Percentiles rank a stretch among this genome's conserved stretches.
Conservation (phyloP, 2,329 filamentous ascomycete genomes). For the Calonectria naviculata region DNA sequence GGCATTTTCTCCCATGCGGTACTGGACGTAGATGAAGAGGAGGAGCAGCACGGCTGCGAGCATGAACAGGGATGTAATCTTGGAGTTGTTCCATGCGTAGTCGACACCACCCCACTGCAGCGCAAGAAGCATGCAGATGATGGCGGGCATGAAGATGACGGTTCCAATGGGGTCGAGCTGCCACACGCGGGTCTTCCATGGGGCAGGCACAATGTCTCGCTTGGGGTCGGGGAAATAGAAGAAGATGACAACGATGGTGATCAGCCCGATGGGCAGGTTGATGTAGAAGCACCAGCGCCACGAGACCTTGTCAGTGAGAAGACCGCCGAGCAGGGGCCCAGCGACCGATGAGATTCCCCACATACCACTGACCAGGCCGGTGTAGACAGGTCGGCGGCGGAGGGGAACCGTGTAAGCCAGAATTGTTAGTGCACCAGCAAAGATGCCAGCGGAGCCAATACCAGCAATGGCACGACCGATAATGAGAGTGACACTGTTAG, state of each 20-base stretch:
- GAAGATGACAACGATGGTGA: slow-evolving; percentile 46
- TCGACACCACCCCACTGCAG: slow-evolving; percentile 60
- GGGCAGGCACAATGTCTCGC: slow-evolving; percentile 36
- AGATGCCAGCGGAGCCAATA: slow-evolving; percentile 57
- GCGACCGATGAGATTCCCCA: slow-evolving; percentile 57
- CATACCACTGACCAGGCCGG: slow-evolving; percentile 52
- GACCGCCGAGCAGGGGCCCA: slow-evolving; percentile 47
- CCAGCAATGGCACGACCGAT: slow-evolving; percentile 49
- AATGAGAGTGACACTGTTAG: slow-evolving; percentile 47
- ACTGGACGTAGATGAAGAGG: slow-evolving; percentile 51
- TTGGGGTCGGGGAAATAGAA: slow-evolving; percentile 40
- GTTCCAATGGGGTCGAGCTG: slow-evolving; percentile 46
- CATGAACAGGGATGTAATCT: slow-evolving; percentile 44
- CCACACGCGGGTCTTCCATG: slow-evolving; percentile 38
- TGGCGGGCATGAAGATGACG: slow-evolving; percentile 46
- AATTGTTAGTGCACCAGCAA: slow-evolving; percentile 56
- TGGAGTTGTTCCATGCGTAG: slow-evolving; percentile 42
- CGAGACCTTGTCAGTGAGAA: slow-evolving; percentile 48
- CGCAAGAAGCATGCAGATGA: slow-evolving; percentile 61
- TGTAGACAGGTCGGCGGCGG: slow-evolving; percentile 46
- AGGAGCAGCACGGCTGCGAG: slow-evolving; percentile 45
- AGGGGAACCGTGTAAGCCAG: slow-evolving; percentile 52
- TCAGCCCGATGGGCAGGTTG: slow-evolving; percentile 51
- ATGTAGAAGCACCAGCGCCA: slow-evolving; percentile 57
- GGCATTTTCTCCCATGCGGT: slow-evolving; percentile 52